phyloP scores from a whole-genome alignment of 805 yeast species.

The Vanderwaltozyma yarrowii region DNA sequence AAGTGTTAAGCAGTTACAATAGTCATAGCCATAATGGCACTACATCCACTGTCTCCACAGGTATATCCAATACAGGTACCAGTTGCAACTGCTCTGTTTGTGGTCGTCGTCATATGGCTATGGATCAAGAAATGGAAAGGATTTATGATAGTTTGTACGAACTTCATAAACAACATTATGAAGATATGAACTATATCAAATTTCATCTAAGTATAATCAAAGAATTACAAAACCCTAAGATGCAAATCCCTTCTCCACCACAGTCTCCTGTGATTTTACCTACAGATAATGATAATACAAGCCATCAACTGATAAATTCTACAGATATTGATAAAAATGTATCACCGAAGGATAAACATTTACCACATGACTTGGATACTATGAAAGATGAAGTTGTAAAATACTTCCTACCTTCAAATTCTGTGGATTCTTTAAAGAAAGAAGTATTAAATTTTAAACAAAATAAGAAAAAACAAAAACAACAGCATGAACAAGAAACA shows the following conservation, averaged over 20 bases:
- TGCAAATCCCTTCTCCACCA: constrained; percentile 1
- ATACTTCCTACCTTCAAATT: constrained; percentile 6
- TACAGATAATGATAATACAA: neutral
- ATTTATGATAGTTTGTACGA: constrained; percentile 62
- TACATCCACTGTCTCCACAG: too few relatives aligned
- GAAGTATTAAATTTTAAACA: constrained; percentile 28
- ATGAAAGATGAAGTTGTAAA: constrained; percentile 17
- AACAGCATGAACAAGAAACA: constrained; percentile 1
- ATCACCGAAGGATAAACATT: neutral
- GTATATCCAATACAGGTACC: neutral
- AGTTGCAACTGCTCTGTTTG: constrained; percentile 69
- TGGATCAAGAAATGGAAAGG: constrained; percentile 67
- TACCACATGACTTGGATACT: constrained; percentile 8
- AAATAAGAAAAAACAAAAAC: constrained; percentile 17
- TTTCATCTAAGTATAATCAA: constrained; percentile 27
- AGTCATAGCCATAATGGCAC: too few relatives aligned
- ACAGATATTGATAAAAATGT: neutral
- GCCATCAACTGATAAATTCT: too few relatives aligned
- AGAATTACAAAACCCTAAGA: constrained; percentile 23
- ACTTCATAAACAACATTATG: constrained; percentile 31
- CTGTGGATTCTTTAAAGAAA: constrained; percentile 21
- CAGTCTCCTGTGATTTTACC: neutral
- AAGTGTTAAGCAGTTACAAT: constrained; percentile 51
- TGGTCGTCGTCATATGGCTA: constrained; percentile 58
- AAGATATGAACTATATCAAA: constrained; percentile 25